Evolutionary conservation across 257 asterid species (phyloP), one percentile per base, ranked within the genome.

Genomic region (Gentiana macrophylla): DNA sequence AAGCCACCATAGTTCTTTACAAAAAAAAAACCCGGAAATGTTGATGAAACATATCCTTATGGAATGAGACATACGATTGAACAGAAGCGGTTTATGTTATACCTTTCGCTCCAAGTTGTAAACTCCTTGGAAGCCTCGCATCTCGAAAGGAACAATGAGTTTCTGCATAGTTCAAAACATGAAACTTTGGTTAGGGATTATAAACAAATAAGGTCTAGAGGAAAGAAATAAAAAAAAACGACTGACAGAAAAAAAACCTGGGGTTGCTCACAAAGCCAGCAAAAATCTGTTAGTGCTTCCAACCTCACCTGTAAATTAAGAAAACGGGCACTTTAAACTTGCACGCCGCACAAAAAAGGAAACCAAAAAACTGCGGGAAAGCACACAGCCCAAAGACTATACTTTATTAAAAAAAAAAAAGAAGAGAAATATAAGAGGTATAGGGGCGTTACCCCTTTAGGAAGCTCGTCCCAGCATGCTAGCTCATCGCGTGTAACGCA

Each of bases 211-310:
- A 47, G 33, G 13, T 32, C 34, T 0, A 47, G 12, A 12, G 32
- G 48, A 12, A 9, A 52, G 8, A 44, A 36, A 35, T 12, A 34
- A 32, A 3, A 65, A 24, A 24, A 24, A 24, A 24, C 24, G 24
- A 24, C 24, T 10, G 43, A 59, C 33, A 12, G 3, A 33, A 35
- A 1, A 34, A 5, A 56, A 53, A 86, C 98, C 95, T 86, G 94
- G 44, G 98, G 98, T 56, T 78, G 65, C 84, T 91, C 95, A 57
- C 98, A 91, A 15, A 91, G 95, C 98, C 98, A 91, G 63, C 95
- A 85, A 64, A 79, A 78, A 15, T 83, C 63, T 8, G 98, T 91
- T 72, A 64, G 93, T 38, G 85, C 98, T 82, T 91, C 98, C 48
- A 84, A 56, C 71, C 90, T 70, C 67, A 84, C 90, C 98, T 91